Conservation (phyloP, 164 flowering plant species). For the Stephania japonica region DNA sequence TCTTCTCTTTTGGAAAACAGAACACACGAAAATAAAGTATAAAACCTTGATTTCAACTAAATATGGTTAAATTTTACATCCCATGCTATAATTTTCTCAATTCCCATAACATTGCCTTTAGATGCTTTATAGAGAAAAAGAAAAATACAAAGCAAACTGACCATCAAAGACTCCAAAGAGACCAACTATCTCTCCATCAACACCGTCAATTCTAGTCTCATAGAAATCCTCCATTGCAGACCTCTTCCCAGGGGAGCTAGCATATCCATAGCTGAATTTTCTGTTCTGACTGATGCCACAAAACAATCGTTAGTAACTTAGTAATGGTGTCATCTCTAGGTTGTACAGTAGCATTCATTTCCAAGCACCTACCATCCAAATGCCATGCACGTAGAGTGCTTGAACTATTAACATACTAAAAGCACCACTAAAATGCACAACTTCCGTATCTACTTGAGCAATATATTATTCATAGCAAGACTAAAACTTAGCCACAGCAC, state of each 20-base stretch:
- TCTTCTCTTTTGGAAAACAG: not conserved
- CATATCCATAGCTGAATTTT: slow-evolving; percentile 96
- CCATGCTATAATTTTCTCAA: not conserved
- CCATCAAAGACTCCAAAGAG: slow-evolving; percentile 99
- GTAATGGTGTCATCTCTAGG: slow-evolving; percentile 1
- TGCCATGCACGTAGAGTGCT: not conserved
- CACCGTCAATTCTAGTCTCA: slow-evolving; percentile 89
- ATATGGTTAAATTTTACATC: not conserved
- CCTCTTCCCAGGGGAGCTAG: slow-evolving; percentile 93
- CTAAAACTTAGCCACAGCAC: not conserved
- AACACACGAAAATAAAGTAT: not conserved
- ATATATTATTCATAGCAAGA: not conserved
- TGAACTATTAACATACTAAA: not conserved
- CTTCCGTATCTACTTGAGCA: not conserved
- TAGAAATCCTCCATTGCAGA: slow-evolving; percentile 98
- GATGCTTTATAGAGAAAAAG: not conserved
- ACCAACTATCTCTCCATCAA: slow-evolving; percentile 91
- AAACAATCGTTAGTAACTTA: slow-evolving; percentile 17
- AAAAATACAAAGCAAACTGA: slow-evolving; percentile 11
- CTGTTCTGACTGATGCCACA: slow-evolving; percentile 69
- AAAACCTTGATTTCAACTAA: not conserved
- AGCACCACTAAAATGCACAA: not conserved
- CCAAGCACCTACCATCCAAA: not conserved
- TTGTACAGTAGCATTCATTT: not conserved
- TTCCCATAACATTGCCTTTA: not conserved